phyloP scores from a whole-genome alignment of 441 rosid species.

The Populus hybrid region DNA sequence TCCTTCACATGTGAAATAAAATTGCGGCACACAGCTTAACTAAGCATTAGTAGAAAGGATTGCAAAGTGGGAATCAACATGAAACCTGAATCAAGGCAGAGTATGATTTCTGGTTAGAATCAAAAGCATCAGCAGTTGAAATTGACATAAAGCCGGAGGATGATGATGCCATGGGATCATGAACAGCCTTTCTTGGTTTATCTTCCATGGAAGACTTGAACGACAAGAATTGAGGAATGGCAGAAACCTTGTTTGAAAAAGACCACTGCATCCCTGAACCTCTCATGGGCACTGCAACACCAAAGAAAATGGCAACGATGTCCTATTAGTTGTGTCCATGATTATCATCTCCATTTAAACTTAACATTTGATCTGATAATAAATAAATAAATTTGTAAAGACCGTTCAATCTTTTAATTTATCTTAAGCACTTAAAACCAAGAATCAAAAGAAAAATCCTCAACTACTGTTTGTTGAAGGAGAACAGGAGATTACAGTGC shows the following conservation, averaged over 20 bases:
- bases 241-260: slow-evolving; percentile 60
- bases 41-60: not conserved
- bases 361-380: not conserved
- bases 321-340: slow-evolving; percentile 11
- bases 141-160: slow-evolving; percentile 43
- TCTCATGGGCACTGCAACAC: slow-evolving; percentile 36
- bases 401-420: too few relatives aligned
- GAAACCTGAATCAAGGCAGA: slow-evolving; percentile 41
- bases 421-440: too few relatives aligned
- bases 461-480: slow-evolving; percentile 1
- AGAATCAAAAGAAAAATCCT: slow-evolving; percentile 1
- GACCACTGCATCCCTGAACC: slow-evolving; percentile 71
- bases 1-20: not conserved
- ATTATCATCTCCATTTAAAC: slow-evolving; percentile 13
- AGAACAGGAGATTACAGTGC: not conserved
- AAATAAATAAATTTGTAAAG: not conserved
- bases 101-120: slow-evolving; percentile 40
- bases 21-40: not conserved
- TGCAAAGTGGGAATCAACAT: not conserved
- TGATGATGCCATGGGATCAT: slow-evolving; percentile 24
- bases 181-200: slow-evolving; percentile 39
- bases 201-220: slow-evolving; percentile 59
- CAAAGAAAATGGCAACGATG: slow-evolving; percentile 16
- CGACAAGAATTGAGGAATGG: slow-evolving; percentile 57
- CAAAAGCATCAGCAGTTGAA: slow-evolving; percentile 41